Evolutionary conservation across 768 basidiomycete genomes (phyloP).

Genomic region (Dacryopinax primogenitus): DNA sequence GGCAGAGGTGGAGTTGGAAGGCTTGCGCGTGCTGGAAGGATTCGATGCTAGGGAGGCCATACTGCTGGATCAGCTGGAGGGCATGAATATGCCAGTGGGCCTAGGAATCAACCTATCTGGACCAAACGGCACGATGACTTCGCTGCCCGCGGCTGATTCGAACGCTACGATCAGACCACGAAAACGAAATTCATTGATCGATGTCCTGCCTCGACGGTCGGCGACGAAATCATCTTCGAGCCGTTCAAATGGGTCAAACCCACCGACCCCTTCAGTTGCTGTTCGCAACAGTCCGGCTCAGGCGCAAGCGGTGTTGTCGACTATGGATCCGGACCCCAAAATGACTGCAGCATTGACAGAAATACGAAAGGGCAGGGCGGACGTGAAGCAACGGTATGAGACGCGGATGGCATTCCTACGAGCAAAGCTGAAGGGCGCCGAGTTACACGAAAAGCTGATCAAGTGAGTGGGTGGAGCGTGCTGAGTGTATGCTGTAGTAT

Average conservation of each 20-base stretch:
- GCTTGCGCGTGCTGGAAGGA: slow-evolving; percentile 1
- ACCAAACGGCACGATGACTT: not conserved
- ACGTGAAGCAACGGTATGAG: slow-evolving; percentile 60
- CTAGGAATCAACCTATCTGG: not conserved
- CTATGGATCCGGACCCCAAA: not conserved
- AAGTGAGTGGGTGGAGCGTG: slow-evolving; percentile 18
- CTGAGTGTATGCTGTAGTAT: not conserved
- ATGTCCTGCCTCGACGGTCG: not conserved
- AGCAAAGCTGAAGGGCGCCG: slow-evolving; percentile 70
- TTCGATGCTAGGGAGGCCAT: not conserved
- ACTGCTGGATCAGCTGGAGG: not conserved
- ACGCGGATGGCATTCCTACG: slow-evolving; percentile 65
- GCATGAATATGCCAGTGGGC: not conserved
- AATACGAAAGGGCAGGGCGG: slow-evolving; percentile 53
- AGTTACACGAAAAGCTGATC: slow-evolving; percentile 62
- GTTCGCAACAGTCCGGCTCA: not conserved
- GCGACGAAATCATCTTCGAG: not conserved
- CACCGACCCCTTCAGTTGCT: not conserved
- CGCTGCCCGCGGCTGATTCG: not conserved
- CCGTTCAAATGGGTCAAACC: not conserved
- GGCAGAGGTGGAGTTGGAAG: slow-evolving; percentile 6
- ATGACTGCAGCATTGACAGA: slow-evolving; percentile 30
- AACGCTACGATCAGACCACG: not conserved
- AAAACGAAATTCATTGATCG: not conserved
- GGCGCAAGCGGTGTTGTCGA: not conserved